Conservation (phyloP, 306 rosid species). For the Cucumis melo region DNA sequence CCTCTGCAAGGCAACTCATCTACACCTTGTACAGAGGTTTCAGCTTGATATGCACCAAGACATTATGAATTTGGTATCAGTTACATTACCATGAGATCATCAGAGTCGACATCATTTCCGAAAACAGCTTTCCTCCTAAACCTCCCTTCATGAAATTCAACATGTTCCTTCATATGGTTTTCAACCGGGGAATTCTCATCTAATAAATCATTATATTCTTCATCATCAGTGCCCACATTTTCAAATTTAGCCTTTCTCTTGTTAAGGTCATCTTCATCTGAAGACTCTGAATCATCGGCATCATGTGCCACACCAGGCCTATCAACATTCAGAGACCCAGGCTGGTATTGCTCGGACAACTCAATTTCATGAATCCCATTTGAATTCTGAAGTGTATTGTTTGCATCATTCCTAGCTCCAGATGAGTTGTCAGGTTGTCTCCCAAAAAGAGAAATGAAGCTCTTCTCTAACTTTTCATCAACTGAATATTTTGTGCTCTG, state of each 20-base stretch:
- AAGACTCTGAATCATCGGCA: constrained; percentile 33
- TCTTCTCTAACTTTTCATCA: constrained; percentile 69
- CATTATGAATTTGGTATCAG: neutral
- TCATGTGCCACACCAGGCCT: constrained; percentile 21
- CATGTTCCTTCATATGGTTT: constrained; percentile 42
- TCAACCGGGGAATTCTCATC: constrained; percentile 13
- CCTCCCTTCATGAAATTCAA: constrained; percentile 68
- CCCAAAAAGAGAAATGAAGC: constrained; percentile 42
- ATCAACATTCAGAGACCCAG: constrained; percentile 19
- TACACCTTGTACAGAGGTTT: neutral
- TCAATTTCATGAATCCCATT: constrained; percentile 15
- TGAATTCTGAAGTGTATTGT: neutral
- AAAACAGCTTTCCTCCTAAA: constrained; percentile 57
- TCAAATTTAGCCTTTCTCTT: constrained; percentile 4
- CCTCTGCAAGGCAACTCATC: neutral
- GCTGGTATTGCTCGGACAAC: constrained; percentile 16
- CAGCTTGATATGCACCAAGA: neutral
- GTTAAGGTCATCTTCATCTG: constrained; percentile 29
- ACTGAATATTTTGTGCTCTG: constrained; percentile 67
- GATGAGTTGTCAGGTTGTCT: constrained; percentile 19
- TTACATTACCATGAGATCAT: constrained; percentile 36
- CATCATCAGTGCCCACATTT: constrained; percentile 18
- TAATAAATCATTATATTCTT: constrained; percentile 16
- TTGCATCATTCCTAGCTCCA: too few relatives aligned
- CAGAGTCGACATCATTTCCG: constrained; percentile 37